Evolutionary conservation across 257 asterid species (phyloP).

Genomic region (Solanum corneliomulleri): DNA sequence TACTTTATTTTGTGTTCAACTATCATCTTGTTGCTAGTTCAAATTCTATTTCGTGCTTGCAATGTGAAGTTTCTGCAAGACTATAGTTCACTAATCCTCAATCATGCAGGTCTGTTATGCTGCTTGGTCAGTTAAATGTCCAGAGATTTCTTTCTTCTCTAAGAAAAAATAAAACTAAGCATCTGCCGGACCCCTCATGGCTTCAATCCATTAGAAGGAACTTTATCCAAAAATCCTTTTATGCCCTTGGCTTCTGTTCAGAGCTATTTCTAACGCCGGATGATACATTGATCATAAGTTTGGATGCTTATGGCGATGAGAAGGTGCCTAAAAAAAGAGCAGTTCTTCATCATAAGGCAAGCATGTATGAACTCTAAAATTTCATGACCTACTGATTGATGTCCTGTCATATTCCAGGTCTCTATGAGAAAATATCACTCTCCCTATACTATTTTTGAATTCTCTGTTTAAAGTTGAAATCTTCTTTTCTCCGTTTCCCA

Average conservation of each 20-base stretch:
- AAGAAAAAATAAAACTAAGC: constrained; percentile 11
- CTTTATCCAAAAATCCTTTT: constrained; percentile 39
- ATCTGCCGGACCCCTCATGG: constrained; percentile 23
- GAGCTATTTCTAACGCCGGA: constrained; percentile 64
- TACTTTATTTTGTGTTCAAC: background rate
- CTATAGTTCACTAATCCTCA: background rate
- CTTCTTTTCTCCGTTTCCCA: background rate
- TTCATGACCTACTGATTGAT: background rate
- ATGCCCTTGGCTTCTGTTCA: constrained; percentile 50
- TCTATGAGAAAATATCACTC: background rate
- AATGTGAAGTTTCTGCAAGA: background rate
- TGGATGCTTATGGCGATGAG: constrained; percentile 32
- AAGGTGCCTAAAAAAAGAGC: constrained; percentile 51
- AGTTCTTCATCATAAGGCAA: constrained; percentile 80
- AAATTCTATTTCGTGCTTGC: background rate
- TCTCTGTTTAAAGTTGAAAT: background rate
- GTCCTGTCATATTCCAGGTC: background rate
- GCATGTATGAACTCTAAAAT: constrained; percentile 21
- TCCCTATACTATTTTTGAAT: background rate
- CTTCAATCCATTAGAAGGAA: constrained; percentile 29
- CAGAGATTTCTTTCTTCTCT: constrained; percentile 43
- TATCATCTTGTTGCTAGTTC: background rate
- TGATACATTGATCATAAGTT: constrained; percentile 36
- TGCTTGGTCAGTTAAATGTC: constrained; percentile 65
- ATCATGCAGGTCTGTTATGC: constrained; percentile 45